Evolutionary conservation across 148 eudicot species (phyloP), one percentile per base, ranked within the genome.

Genomic region (Beta vulgaris): DNA sequence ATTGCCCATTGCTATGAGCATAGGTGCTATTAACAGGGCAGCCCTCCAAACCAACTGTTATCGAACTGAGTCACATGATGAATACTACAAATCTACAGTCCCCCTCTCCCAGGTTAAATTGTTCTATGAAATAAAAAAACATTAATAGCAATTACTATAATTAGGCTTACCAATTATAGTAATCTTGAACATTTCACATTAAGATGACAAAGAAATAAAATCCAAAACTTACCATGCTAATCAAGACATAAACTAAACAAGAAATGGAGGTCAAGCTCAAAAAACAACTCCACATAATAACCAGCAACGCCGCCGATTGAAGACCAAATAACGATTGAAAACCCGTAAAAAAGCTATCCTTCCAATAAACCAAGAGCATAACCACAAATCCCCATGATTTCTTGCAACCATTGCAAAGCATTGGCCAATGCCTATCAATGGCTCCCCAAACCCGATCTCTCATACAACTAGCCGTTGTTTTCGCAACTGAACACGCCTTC

Each of bases 231-330:
- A 95, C 98, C 93, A 87, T 81, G 76, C 96, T 90, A 84, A 88
- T 80, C 75, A 95, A 87, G 59, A 90, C 87, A 80, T 92, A 95
- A 75, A 86, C 65, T 53, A 95, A 85, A 86, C 97, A 92, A n/a
- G 96, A 90, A 76, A 92, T 77, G 14, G 98, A 95, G 9, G 98
- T 95, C 92, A 92, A 89, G 84, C 98, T 92, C 67, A 95, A 87
- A 71, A 95, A 95, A 81, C 91, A 92, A 77, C 98, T 86, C 98
- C 98, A 95, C 96, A 95, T 88, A 25, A 95, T 88, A 73, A 95
- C 86, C 42, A 95, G 82, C 91, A 95, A 79, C 21, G 98, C 97
- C 0, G 87, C 93, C 0, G 97, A 90, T 72, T 92, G 89, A 73
- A 95, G 74, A 71, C 77, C 84, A 19, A 85, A 32, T 60, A 89